Evolutionary conservation across 768 basidiomycete genomes (phyloP), one percentile per base, ranked within the genome.

Genomic region (Ramaria sp.): DNA sequence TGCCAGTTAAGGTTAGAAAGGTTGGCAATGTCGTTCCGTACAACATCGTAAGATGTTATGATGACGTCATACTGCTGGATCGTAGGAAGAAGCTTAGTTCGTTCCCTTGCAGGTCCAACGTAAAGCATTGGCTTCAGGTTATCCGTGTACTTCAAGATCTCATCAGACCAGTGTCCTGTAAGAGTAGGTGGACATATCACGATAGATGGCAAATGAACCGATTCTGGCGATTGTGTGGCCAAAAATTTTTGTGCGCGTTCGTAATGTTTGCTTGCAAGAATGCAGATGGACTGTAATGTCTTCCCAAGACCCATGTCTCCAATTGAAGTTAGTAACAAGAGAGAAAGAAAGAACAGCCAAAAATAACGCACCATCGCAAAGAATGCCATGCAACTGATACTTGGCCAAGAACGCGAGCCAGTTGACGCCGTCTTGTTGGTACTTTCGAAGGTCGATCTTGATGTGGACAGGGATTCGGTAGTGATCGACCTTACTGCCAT

Each of bases 221-320:
- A 73, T 65, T 93, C 91, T 0, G 86, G 78, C 0, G 85, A 84
- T 39, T 79, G 69, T 11, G 84, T 86, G 57, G 79, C 74, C 60
- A 81, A 74, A 68, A 83, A 74, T 62, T 75, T 82, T 67, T 86
- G 76, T 17, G 81, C 76, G 31, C 95, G 82, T 68, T 99, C 96
- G 64, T 83, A 78, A 64, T 95, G 91, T 70, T 94, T 98, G 72
- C 92, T 85, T 1, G 92, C 88, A 31, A 99, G 74, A 61, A 99
- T 98, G 65, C 93, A 95, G 64, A 99, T 98, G 0, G 95, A 93
- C 69, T 99, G 96, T 15, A 98, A 72, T 1, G 94, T 97, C 74
- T 99, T 99, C 7, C 96, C 96, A 7, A 99, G 82, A 57, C 96
- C 96, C 95, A 98, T 99, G 66, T 99, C 95, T 98, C 63, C 27